These are phyloP conservation scores for Aaosphaeria pasadenensis DNA, from an alignment of 2,329 filamentous ascomycete species.

Conservation along the genomic window DNA sequence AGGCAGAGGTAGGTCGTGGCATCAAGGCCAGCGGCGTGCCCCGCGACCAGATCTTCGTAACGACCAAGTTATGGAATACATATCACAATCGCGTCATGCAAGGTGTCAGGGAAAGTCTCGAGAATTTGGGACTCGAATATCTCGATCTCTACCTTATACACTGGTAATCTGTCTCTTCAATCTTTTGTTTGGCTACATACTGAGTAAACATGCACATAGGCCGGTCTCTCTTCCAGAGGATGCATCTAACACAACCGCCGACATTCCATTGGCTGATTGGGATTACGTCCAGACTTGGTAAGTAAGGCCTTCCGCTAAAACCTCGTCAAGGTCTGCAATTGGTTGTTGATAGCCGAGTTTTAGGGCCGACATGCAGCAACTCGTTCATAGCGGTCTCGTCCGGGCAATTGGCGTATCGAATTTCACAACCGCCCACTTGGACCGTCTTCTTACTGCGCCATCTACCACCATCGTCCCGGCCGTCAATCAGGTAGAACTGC, in stretches of 20 bases:
- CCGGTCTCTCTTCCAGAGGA: too few species aligned
- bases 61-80: slow-evolving; percentile 89
- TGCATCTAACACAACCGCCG: too few species aligned
- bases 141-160: slow-evolving; percentile 64
- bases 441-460: slow-evolving; percentile 42
- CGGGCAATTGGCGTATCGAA: background rate
- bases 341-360: too few species aligned
- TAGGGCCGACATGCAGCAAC: slow-evolving; percentile 20
- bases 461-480: slow-evolving; percentile 9
- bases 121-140: slow-evolving; percentile 77
- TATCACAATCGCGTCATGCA: slow-evolving; percentile 59
- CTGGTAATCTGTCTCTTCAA: background rate
- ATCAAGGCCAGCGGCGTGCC: slow-evolving; percentile 5
- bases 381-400: background rate
- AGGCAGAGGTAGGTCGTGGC: slow-evolving; percentile 7
- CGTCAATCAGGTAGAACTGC: slow-evolving; percentile 9
- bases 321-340: too few species aligned
- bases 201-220: too few species aligned
- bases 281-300: too few species aligned
- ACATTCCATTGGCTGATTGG: too few species aligned
- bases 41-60: slow-evolving; percentile 31
- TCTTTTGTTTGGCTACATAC: too few species aligned
- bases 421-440: slow-evolving; percentile 7
- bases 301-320: too few species aligned
- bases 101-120: slow-evolving; percentile 68